Evolutionary conservation across 2,329 filamentous ascomycete genomes (phyloP).

Genomic region (Ceratocystiopsis sp.): DNA sequence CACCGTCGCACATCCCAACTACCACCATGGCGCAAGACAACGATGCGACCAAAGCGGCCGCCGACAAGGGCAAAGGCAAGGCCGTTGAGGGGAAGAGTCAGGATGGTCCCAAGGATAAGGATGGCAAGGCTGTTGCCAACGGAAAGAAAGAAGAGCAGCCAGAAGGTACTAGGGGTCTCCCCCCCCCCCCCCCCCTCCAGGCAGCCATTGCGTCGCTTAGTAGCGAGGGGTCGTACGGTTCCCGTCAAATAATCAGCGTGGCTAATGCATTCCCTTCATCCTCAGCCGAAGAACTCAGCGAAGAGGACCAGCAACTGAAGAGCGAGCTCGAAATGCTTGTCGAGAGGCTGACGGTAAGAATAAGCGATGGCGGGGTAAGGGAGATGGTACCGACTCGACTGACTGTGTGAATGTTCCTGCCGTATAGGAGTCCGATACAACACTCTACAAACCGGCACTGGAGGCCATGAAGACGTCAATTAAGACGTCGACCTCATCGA

Average conservation of each 20-base stretch:
- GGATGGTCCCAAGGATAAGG: slow-evolving; percentile 44
- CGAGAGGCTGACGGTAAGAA: slow-evolving; percentile 66
- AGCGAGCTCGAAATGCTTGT: slow-evolving; percentile 96
- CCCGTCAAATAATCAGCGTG: neutral
- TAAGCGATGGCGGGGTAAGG: too few relatives aligned
- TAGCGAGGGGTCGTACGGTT: too few relatives aligned
- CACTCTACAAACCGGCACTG: slow-evolving; percentile 79
- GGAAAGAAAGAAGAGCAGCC: slow-evolving; percentile 59
- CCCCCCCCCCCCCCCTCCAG: too few relatives aligned
- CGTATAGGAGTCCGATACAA: slow-evolving; percentile 63
- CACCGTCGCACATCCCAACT: neutral
- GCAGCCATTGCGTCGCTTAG: too few relatives aligned
- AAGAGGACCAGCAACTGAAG: slow-evolving; percentile 97
- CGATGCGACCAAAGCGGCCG: slow-evolving; percentile 59
- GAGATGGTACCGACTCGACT: too few relatives aligned
- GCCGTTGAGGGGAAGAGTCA: slow-evolving; percentile 50
- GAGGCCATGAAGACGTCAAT: slow-evolving; percentile 97
- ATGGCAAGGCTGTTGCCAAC: slow-evolving; percentile 53
- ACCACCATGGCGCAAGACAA: slow-evolving; percentile 75
- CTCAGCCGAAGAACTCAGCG: slow-evolving; percentile 70
- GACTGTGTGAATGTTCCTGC: neutral
- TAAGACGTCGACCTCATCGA: slow-evolving; percentile 97
- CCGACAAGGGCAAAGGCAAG: slow-evolving; percentile 94
- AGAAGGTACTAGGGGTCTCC: slow-evolving; percentile 22
- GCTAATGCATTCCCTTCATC: slow-evolving; percentile 10